Base-by-base conservation (phyloP, 108 stramenopile genomes). In the Stephanodiscus triporus region DNA sequence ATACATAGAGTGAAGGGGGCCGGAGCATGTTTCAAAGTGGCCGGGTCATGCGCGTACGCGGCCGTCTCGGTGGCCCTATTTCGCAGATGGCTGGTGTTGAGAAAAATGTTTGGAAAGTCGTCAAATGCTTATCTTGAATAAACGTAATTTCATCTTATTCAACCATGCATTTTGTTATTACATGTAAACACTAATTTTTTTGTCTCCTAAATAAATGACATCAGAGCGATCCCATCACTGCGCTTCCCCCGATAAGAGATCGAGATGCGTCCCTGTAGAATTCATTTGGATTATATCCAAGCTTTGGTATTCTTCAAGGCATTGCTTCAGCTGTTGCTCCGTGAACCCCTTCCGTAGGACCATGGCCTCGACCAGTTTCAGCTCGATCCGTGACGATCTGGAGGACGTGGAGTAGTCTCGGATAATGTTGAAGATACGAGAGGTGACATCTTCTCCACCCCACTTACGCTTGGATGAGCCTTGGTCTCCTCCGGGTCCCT, bases 291-390 rank as follows among this genome's bases (percentile, higher is more conserved):
- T 72, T 17, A 96, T 75, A 72, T 85, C 71, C 77, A 95, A 66
- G 38, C 73, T 86, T 61, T 92, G 86, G 80, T 98, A 98, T 51
- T 97, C 93, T 43, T 92, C 88, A 63, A 98, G 71, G 40, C 90
- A 89, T 2, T 85, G 76, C 42, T 89, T 73, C 34, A 98, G 72
- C 65, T 98, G 96, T 51, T 94, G 89, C 2, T 59, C 73, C 0
- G 91, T 96, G 74, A 97, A 96, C 27, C 96, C 97, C 62, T 94
- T 93, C 55, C 93, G 84, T 10, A 96, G 70, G 9, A 93, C 92
- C 88, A 94, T 94, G 54, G 91, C 91, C 57, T 92, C 92, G 48
- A 67, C 83, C n/a, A 87, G 78, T 70, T 72, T 84, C 17, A 87
- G 45, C 27, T 93, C 90, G 7, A 89, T 78, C 20, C 74, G 65